phyloP scores from a whole-genome alignment of 495 filamentous ascomycete species.

The Neurospora tetrasperma region DNA sequence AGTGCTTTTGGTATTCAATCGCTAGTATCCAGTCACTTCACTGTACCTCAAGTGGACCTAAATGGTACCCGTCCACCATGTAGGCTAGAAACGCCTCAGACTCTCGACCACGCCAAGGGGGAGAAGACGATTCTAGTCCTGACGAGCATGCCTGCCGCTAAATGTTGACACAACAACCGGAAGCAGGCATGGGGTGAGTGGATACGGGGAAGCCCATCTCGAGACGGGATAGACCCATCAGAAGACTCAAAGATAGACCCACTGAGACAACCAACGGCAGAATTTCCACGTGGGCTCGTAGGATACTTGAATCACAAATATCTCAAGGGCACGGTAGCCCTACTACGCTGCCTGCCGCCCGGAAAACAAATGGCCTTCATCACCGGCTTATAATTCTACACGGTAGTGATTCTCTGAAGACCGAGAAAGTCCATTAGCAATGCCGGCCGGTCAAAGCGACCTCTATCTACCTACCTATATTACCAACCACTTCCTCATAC shows the following conservation, averaged over 20 bases:
- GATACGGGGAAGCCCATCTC: background rate
- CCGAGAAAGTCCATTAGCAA: background rate
- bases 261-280: background rate
- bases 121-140: no score
- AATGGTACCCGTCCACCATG: no score
- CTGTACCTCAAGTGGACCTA: background rate
- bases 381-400: background rate
- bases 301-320: background rate
- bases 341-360: background rate
- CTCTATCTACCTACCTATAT: no score
- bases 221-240: background rate
- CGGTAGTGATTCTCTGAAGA: background rate
- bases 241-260: background rate
- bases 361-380: background rate
- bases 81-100: no score
- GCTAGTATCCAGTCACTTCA: background rate
- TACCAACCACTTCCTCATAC: background rate
- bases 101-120: no score
- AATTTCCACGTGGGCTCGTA: background rate
- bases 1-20: background rate
- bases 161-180: background rate
- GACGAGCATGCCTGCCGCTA: background rate
- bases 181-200: background rate
- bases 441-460: background rate
- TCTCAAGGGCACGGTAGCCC: background rate